Percentiles rank a stretch among this genome's conserved stretches.
Conservation (phyloP, 1,284 basidiomycete genomes). For the Tylopilus sp. region DNA sequence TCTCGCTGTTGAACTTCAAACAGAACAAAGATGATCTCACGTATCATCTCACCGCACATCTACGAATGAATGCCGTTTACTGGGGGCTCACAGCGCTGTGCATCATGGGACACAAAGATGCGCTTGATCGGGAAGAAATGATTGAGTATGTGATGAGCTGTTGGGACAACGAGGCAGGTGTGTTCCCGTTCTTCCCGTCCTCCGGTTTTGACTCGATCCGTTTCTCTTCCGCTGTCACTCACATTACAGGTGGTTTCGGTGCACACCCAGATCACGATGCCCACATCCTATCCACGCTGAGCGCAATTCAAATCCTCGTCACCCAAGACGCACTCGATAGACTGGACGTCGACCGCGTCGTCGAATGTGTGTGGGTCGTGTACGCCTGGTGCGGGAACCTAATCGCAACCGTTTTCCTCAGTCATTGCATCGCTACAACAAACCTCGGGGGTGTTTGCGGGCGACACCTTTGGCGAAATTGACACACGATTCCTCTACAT, state of each 20-base stretch:
- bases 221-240: no score
- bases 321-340: slow-evolving; percentile 81
- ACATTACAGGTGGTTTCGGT: slow-evolving; percentile 79
- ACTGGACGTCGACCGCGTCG: slow-evolving; percentile 66
- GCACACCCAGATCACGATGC: slow-evolving; percentile 93
- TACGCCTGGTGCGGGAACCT: neutral
- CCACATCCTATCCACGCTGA: slow-evolving; percentile 83
- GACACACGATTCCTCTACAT: slow-evolving; percentile 94
- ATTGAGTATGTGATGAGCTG: slow-evolving; percentile 90
- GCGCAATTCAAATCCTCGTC: slow-evolving; percentile 88
- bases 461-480: slow-evolving; percentile 86
- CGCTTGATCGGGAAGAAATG: slow-evolving; percentile 79
- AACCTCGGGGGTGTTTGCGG: slow-evolving; percentile 84
- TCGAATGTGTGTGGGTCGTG: slow-evolving; percentile 53
- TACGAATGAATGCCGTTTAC: slow-evolving; percentile 95
- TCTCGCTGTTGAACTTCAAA: slow-evolving; percentile 2
- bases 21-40: slow-evolving; percentile 84
- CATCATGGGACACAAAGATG: slow-evolving; percentile 75
- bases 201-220: slow-evolving; percentile 4
- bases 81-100: slow-evolving; percentile 92
- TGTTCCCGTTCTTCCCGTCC: slow-evolving; percentile 23
- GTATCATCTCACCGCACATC: slow-evolving; percentile 91
- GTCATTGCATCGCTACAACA: slow-evolving; percentile 83
- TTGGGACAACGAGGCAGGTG: slow-evolving; percentile 88
- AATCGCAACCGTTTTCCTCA: slow-evolving; percentile 31